Conservation (phyloP, 2,329 filamentous ascomycete genomes). For the Metarhizium humberi region DNA sequence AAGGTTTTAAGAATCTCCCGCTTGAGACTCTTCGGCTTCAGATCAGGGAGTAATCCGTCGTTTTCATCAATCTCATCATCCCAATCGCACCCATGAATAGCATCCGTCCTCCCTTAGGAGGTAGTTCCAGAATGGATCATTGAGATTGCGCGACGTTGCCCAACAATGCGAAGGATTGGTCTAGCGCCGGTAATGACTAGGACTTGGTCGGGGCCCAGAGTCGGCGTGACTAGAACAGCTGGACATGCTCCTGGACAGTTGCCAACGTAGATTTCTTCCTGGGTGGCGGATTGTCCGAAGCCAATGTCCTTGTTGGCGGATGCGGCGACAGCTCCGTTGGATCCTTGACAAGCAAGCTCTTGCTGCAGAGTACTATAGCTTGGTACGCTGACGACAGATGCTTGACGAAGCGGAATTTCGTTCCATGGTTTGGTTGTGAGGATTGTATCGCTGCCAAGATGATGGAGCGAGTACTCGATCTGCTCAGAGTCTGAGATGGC, state of each 20-base stretch:
- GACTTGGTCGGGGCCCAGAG: slow-evolving; percentile 15
- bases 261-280: slow-evolving; percentile 26
- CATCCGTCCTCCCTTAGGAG: slow-evolving; percentile 17
- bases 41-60: no score
- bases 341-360: slow-evolving; percentile 13
- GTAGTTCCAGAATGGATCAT: not conserved
- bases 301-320: slow-evolving; percentile 25
- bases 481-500: not conserved
- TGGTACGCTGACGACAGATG: slow-evolving; percentile 11
- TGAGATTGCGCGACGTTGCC: slow-evolving; percentile 9
- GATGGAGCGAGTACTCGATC: slow-evolving; percentile 15
- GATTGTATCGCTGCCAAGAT: not conserved
- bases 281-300: slow-evolving; percentile 26
- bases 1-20: no score
- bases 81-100: slow-evolving; percentile 28
- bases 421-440: not conserved
- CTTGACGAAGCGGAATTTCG: slow-evolving; percentile 4
- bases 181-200: slow-evolving; percentile 18
- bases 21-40: no score
- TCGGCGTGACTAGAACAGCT: slow-evolving; percentile 23
- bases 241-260: slow-evolving; percentile 24
- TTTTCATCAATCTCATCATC: slow-evolving; percentile 13
- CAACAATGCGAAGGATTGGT: slow-evolving; percentile 19
- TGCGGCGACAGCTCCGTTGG: slow-evolving; percentile 18
- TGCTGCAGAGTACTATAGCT: slow-evolving; percentile 16